Base-by-base conservation (phyloP, 2,329 filamentous ascomycete species). In the Trichoderma koningii region DNA sequence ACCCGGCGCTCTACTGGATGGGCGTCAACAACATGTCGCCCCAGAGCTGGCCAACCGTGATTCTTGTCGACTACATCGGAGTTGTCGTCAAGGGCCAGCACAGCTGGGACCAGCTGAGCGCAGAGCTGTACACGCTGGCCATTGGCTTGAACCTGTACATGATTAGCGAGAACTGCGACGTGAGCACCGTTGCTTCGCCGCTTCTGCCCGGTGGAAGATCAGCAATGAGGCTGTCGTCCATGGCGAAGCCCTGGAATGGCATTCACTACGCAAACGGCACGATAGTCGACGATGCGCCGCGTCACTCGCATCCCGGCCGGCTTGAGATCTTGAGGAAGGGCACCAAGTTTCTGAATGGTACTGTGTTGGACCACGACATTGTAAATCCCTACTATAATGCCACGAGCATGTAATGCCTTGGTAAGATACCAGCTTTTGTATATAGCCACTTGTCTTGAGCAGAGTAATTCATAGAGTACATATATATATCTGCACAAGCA, bases 1-100 rank as follows among this genome's bases (percentile, higher is more conserved):
- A 77, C 63, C 75, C 75, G 5, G 66, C 75, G 4, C 66, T 77
- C n/a, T 77, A 77, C 69, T 75, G 71, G 71, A 71, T 72, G 62
- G 73, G 74, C 14, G 55, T 71, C 21, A 72, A 72, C 59, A 67
- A 67, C 55, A 75, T 74, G 69, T 69, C 63, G 23, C 73, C 73
- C 3, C 63, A 70, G 41, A 48, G 44, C 38, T 76, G 71, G 68
- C 74, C 74, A 1, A 75, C 72, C 26, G 74, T 75, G n/a, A 21
- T 74, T 2, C 44, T 76, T 48, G 66, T 73, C 12, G 73, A 76
- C 63, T 76, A 75, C 65, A 69, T 76, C 4, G 74, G 75, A 19
- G 67, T 75, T 0, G 71, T 73, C 19, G 69, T 73, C n/a, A 66
- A 57, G 2, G 68, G 71, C 23, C 70, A 71, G 34, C 67, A 64